Percentiles rank a stretch among this genome's conserved stretches.
Conservation (phyloP, 192 early-diverging fungal genomes). For the Backusella mclennaniae region DNA sequence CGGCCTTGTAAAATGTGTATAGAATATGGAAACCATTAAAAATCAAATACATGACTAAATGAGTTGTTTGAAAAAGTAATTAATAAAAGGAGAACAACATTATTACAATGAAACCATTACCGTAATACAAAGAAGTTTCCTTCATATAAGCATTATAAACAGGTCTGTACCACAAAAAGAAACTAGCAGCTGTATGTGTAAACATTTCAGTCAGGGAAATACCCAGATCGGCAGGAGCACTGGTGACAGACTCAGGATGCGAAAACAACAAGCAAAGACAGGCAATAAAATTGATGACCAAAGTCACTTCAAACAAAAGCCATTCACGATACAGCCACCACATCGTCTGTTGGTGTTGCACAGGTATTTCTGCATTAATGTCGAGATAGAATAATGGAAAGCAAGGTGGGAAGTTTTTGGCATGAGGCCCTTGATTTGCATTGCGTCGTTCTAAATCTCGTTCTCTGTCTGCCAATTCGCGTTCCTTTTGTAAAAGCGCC, state of each 20-base stretch:
- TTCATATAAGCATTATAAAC: conserved; percentile 87
- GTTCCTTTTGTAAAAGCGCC: conserved; percentile 71
- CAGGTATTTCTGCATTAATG: conserved; percentile 72
- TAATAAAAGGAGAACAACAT: neutral
- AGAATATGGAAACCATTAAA: conserved; percentile 85
- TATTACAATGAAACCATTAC: conserved; percentile 34
- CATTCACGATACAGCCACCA: conserved; percentile 71
- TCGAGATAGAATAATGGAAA: conserved; percentile 82
- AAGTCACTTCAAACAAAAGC: conserved; percentile 68
- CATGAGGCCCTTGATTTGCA: conserved; percentile 47
- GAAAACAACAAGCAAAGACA: conserved; percentile 74
- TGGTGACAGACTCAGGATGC: conserved; percentile 59
- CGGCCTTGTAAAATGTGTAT: conserved; percentile 81
- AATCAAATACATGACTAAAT: conserved; percentile 72
- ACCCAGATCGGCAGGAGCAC: conserved; percentile 76
- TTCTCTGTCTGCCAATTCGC: conserved; percentile 76
- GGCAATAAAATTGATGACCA: conserved; percentile 77
- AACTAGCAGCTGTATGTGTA: conserved; percentile 71
- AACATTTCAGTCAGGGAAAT: conserved; percentile 73
- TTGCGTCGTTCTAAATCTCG: conserved; percentile 64
- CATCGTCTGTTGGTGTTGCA: conserved; percentile 58
- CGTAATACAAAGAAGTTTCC: conserved; percentile 84
- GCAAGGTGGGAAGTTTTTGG: conserved; percentile 79
- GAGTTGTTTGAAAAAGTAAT: neutral
- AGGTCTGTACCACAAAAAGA: conserved; percentile 88